Percentiles rank a stretch among this genome's conserved stretches.
Evolutionary conservation across 331 rosid genomes (phyloP).

Genomic region (Arachis monticola): DNA sequence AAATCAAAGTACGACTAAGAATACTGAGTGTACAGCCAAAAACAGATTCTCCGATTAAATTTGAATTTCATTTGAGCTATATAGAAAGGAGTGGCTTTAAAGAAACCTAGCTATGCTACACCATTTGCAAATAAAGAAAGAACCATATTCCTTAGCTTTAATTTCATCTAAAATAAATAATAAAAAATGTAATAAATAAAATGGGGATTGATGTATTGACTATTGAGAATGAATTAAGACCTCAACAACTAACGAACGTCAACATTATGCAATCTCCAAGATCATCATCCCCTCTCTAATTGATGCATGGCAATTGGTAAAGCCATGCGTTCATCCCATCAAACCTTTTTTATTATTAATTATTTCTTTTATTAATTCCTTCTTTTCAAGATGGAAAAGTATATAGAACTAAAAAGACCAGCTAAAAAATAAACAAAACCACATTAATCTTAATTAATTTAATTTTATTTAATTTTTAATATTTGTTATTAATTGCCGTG

Average conservation of each 20-base stretch:
- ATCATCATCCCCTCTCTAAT: conserved; percentile 13
- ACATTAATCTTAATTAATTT: no score
- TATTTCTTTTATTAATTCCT: neutral
- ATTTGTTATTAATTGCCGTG: no score
- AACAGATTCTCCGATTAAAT: conserved; percentile 1
- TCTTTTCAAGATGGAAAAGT: neutral
- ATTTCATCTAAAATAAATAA: neutral
- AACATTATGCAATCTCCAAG: neutral
- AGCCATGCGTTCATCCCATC: conserved; percentile 17
- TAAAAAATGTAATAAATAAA: neutral
- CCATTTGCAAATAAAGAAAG: conserved; percentile 36
- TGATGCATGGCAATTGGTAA: conserved; percentile 36
- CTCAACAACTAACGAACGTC: conserved; percentile 28
- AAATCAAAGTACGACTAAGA: neutral
- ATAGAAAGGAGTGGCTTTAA: conserved; percentile 9
- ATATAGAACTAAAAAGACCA: no score
- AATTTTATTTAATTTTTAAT: no score
- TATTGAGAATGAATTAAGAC: conserved; percentile 4
- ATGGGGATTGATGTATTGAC: conserved; percentile 5
- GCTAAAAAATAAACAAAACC: no score
- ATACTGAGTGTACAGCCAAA: neutral
- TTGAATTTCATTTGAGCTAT: neutral
- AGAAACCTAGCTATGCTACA: neutral
- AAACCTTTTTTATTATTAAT: neutral
- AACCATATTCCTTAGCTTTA: conserved; percentile 35